Evolutionary conservation across 768 basidiomycete species (phyloP).

Genomic region (Calocera viscosa): DNA sequence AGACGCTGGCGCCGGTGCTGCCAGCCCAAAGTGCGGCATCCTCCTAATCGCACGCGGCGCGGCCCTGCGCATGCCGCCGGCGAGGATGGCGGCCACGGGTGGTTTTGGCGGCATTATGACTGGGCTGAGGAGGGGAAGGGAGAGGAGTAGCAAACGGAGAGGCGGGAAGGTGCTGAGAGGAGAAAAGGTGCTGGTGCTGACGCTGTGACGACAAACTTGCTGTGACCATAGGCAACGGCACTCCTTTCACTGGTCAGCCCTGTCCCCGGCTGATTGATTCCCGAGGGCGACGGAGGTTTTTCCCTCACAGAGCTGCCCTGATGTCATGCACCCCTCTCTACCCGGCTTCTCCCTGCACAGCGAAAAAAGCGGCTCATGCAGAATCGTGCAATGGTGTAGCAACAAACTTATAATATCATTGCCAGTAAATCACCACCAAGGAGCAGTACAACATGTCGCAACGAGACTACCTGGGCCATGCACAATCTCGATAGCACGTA

Average conservation of each 20-base stretch:
- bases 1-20: neutral
- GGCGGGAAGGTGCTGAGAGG: neutral
- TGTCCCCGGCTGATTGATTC: neutral
- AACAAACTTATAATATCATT: neutral
- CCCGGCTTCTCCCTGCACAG: neutral
- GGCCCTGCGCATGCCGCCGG: neutral
- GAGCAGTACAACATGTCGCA: neutral
- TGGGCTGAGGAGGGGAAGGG: neutral
- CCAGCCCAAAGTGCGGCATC: neutral
- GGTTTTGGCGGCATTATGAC: neutral
- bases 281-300: neutral
- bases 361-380: neutral
- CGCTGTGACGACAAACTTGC: slow-evolving; percentile 3
- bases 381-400: neutral
- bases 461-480: neutral
- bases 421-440: neutral
- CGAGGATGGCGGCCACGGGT: neutral
- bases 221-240: neutral
- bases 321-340: neutral
- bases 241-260: neutral
- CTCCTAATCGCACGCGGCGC: neutral
- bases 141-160: neutral
- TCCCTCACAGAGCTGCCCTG: neutral
- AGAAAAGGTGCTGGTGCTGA: neutral
- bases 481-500: neutral